Percentiles rank a stretch among this genome's conserved stretches.
These are phyloP conservation scores for Fraxinus sp. DNA, from an alignment of 305 asterid genomes.

Conservation along the genomic window DNA sequence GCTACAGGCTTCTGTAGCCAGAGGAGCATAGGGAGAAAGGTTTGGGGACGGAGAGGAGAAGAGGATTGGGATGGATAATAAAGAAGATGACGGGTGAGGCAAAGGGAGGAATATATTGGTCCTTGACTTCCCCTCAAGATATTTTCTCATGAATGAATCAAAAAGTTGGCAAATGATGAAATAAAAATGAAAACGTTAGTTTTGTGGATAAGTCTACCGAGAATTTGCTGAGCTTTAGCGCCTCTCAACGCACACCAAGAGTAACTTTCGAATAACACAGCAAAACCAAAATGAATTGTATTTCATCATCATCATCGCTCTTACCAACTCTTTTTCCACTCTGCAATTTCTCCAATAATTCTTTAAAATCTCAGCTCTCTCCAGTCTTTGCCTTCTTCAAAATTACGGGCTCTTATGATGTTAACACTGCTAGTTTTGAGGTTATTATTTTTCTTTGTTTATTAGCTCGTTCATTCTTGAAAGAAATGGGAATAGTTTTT, in stretches of 20 bases:
- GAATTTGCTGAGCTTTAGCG: neutral
- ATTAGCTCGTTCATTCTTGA: neutral
- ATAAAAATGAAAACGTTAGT: neutral
- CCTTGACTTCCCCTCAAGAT: neutral
- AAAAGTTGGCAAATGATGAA: neutral
- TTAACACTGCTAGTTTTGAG: slow-evolving; percentile 31
- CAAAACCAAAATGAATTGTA: slow-evolving; percentile 42
- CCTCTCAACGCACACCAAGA: neutral
- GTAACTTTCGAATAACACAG: neutral
- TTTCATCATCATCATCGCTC: slow-evolving; percentile 33
- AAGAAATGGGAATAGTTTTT: neutral
- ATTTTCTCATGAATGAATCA: neutral
- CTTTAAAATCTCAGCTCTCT: slow-evolving; percentile 44
- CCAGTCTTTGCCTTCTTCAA: slow-evolving; percentile 36
- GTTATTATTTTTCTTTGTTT: slow-evolving; percentile 24
- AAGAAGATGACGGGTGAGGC: neutral
- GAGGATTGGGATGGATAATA: neutral
- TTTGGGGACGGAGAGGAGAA: neutral
- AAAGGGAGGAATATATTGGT: neutral
- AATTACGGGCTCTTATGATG: slow-evolving; percentile 29
- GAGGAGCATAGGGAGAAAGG: neutral
- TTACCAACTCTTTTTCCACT: slow-evolving; percentile 42
- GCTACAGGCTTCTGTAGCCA: neutral
- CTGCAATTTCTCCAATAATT: slow-evolving; percentile 48
- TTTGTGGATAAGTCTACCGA: neutral